Conservation (phyloP, 495 filamentous ascomycete genomes). For the Parachaetomium inaequale region DNA sequence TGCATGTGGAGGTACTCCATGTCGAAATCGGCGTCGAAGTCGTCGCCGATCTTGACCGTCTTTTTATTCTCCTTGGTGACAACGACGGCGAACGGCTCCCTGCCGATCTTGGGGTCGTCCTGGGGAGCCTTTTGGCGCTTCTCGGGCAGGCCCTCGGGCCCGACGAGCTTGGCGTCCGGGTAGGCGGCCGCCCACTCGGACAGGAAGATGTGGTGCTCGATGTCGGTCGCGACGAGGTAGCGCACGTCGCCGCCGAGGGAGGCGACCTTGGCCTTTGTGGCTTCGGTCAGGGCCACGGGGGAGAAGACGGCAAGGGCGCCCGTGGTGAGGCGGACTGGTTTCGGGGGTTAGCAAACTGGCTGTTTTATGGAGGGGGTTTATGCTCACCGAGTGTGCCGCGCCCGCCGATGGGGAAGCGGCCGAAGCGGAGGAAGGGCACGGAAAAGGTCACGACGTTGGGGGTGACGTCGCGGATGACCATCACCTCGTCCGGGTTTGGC, state of each 20-base stretch:
- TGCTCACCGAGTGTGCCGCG: conserved; percentile 76
- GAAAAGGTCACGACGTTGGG: conserved; percentile 79
- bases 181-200: conserved; percentile 76
- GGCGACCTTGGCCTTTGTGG: conserved; percentile 64
- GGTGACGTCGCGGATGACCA: conserved; percentile 81
- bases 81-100: conserved; percentile 65
- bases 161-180: conserved; percentile 74
- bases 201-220: conserved; percentile 91
- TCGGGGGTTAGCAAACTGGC: not conserved
- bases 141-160: conserved; percentile 79
- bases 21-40: conserved; percentile 85
- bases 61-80: conserved; percentile 53
- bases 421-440: conserved; percentile 80
- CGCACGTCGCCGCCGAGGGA: conserved; percentile 66
- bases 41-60: conserved; percentile 52
- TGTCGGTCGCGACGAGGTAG: conserved; percentile 83
- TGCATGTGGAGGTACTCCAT: conserved; percentile 79
- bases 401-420: conserved; percentile 75
- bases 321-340: conserved; percentile 71
- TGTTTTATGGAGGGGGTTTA: not conserved
- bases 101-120: conserved; percentile 55
- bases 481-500: conserved; percentile 66
- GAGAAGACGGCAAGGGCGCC: conserved; percentile 88
- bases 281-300: conserved; percentile 74
- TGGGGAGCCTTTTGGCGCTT: conserved; percentile 61